Evolutionary conservation across 2,329 filamentous ascomycete species (phyloP).

Genomic region (Oidium heveae): DNA sequence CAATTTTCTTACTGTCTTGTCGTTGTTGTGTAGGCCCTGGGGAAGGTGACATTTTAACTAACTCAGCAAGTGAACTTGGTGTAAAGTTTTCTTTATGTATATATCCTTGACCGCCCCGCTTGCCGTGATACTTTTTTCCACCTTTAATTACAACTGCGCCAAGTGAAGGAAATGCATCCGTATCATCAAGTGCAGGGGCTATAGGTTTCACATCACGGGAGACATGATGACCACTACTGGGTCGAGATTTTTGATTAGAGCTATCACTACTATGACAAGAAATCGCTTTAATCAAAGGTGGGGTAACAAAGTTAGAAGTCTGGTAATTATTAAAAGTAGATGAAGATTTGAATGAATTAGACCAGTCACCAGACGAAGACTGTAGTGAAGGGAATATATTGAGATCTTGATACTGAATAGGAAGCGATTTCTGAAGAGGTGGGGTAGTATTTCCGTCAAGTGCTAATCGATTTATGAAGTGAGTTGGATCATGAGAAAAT

Average conservation of each 20-base stretch:
- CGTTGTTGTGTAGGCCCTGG: constrained; percentile 38
- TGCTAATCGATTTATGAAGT: constrained; percentile 58
- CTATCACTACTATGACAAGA: constrained; percentile 29
- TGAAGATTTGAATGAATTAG: constrained; percentile 18
- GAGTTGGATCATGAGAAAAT: constrained; percentile 85
- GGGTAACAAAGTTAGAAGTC: constrained; percentile 30
- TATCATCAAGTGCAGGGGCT: constrained; percentile 68
- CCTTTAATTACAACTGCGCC: constrained; percentile 51
- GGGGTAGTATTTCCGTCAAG: constrained; percentile 44
- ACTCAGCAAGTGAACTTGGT: constrained; percentile 67
- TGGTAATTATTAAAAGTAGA: constrained; percentile 26
- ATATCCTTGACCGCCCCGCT: constrained; percentile 60
- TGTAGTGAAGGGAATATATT: constrained; percentile 63
- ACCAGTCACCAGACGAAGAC: constrained; percentile 31
- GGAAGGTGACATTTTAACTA: constrained; percentile 84
- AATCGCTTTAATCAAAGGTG: constrained; percentile 42
- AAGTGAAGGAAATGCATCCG: constrained; percentile 80
- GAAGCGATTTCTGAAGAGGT: constrained; percentile 33
- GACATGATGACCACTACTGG: constrained; percentile 51
- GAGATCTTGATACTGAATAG: constrained; percentile 59
- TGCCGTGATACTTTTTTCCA: constrained; percentile 80
- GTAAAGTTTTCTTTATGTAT: constrained; percentile 38
- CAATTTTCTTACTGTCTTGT: constrained; percentile 32
- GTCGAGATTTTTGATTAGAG: constrained; percentile 54
- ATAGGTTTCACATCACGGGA: constrained; percentile 30